Base-by-base conservation (phyloP, 2,329 filamentous ascomycete genomes). In the Colletotrichum spaethianum region DNA sequence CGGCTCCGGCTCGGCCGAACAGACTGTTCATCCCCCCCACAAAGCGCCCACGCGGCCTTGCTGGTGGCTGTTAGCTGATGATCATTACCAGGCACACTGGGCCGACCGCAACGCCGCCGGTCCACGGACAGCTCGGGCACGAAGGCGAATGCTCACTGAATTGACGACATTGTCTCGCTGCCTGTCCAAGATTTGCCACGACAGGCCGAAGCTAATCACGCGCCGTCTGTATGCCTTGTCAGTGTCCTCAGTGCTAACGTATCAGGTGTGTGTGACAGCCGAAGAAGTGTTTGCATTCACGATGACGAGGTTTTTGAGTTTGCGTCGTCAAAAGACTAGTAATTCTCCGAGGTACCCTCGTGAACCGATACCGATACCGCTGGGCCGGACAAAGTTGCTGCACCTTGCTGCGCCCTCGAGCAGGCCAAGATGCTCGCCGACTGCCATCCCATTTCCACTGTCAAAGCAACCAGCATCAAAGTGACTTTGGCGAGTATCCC, bases 391-490 rank as follows among this genome's bases (percentile, higher is more conserved):
- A 69, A 20, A 48, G 36, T 46, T 64, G 59, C 52, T 60, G 59
- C 62, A 63, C 36, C 38, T 57, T 14, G 40, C 61, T 60, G 42
- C 31, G 50, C 69, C 59, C 53, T 42, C 40, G 46, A 53, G 28
- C 52, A 44, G 36, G 53, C 55, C 69, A 53, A 48, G 69, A 52
- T 57, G 28, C 42, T 63, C 50, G 38, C 44, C 52, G 59, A 69
- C 65, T 72, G 70, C 66, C 70, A 72, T 72, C 70, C 70, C 60
- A 72, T 70, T 33, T 64, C 52, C 53, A 33, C n/a, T 36, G 53
- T 59, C 42, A 56, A 55, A 53, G 46, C 33, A 46, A 33, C 48
- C 46, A 48, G 38, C 36, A 38, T 48, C 28, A 42, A 42, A 40
- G 38, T 18, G 42, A 55, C 44, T 33, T 31, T 20, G 36, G 14